Conservation (phyloP, 2,329 filamentous ascomycete species). For the Fusarium bactridioides region DNA sequence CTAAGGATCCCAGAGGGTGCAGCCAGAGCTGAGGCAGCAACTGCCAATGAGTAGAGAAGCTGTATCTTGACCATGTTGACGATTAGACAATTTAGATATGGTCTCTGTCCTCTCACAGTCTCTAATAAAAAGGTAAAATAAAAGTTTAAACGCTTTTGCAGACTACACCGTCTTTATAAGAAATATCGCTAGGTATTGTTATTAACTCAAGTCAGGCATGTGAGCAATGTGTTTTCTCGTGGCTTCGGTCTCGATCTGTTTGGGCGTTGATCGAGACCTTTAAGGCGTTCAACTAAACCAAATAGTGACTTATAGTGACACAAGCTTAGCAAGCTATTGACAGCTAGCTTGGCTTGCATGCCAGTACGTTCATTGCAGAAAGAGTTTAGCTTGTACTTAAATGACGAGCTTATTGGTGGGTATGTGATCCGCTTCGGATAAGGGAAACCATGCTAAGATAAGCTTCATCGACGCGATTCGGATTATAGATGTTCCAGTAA, state of each 20-base stretch:
- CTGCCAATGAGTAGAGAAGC: neutral
- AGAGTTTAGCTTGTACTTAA: neutral
- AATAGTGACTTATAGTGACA: neutral
- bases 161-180: neutral
- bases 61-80: neutral
- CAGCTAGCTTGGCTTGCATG: neutral
- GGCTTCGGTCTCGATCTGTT: neutral
- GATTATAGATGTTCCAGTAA: neutral
- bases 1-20: neutral
- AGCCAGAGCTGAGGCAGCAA: neutral
- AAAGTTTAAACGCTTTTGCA: neutral
- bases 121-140: neutral
- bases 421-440: neutral
- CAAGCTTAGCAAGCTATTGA: neutral
- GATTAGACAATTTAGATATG: accelerated
- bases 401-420: neutral
- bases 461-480: accelerated
- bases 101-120: accelerated
- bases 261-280: neutral
- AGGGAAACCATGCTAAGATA: neutral
- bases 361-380: neutral
- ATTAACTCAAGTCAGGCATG: neutral
- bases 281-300: neutral
- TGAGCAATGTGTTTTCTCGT: neutral
- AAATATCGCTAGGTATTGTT: neutral